Evolutionary conservation across 2,329 filamentous ascomycete species (phyloP).

Genomic region (Zarea fungicola): DNA sequence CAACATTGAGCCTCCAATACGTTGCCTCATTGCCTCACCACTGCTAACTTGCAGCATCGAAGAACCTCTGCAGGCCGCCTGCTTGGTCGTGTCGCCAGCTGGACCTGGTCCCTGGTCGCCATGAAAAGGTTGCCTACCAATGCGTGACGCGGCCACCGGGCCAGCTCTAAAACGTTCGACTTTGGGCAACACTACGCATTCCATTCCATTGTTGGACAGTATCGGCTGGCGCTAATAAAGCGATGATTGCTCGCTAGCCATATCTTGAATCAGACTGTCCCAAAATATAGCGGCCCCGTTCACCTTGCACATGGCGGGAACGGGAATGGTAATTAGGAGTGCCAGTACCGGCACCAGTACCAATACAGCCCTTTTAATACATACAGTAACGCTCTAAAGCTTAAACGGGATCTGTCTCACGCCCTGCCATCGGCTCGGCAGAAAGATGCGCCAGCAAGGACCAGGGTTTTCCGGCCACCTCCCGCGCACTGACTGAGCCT

Average conservation of each 20-base stretch:
- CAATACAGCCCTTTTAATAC: background rate
- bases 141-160: too few relatives aligned
- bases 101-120: conserved; percentile 5
- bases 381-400: background rate
- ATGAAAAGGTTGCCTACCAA: too few relatives aligned
- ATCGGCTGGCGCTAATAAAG: conserved; percentile 3
- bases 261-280: conserved; percentile 1
- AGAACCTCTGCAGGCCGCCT: background rate
- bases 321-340: too few relatives aligned
- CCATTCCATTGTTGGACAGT: background rate
- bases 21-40: background rate
- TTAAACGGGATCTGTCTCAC: conserved; percentile 5
- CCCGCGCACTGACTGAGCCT: conserved; percentile 1
- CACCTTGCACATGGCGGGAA: conserved; percentile 6
- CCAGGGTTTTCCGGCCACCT: conserved; percentile 5
- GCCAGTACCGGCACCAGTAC: too few relatives aligned
- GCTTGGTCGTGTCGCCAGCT: too few relatives aligned
- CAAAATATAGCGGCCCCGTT: background rate
- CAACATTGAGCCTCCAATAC: conserved; percentile 12
- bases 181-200: too few relatives aligned
- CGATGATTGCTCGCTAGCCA: conserved; percentile 6
- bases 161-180: too few relatives aligned
- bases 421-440: conserved; percentile 10
- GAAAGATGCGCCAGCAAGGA: conserved; percentile 11
- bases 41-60: background rate